phyloP scores from a whole-genome alignment of 176 grass and related monocot genomes.

The Paspalum vaginatum region DNA sequence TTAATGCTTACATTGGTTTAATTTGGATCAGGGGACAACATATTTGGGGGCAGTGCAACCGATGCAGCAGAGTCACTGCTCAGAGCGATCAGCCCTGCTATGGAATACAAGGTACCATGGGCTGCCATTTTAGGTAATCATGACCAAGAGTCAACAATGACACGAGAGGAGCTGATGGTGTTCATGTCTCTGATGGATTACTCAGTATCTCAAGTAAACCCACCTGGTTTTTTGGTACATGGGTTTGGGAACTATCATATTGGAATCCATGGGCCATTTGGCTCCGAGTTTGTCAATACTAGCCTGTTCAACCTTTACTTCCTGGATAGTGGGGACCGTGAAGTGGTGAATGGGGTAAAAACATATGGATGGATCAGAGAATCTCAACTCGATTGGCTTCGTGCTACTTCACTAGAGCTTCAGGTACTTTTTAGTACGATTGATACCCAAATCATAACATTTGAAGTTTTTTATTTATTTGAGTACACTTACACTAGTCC shows the following conservation, averaged over 20 bases:
- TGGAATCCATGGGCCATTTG: constrained; percentile 67
- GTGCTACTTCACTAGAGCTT: constrained; percentile 51
- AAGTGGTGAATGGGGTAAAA: constrained; percentile 60
- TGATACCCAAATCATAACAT: not conserved
- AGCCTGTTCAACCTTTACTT: constrained; percentile 94
- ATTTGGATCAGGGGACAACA: constrained; percentile 82
- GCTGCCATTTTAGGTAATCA: constrained; percentile 92
- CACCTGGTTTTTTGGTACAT: constrained; percentile 69
- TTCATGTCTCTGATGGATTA: constrained; percentile 95
- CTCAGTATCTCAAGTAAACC: constrained; percentile 89
- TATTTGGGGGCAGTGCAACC: constrained; percentile 88
- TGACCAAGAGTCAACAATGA: constrained; percentile 96
- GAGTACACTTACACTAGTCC: not conserved
- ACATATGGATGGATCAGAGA: constrained; percentile 95
- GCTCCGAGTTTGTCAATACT: constrained; percentile 62
- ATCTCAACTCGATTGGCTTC: constrained; percentile 82
- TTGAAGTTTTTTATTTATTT: not conserved
- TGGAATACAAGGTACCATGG: constrained; percentile 75
- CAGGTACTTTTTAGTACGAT: constrained; percentile 53
- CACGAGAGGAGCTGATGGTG: constrained; percentile 71
- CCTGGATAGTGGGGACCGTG: constrained; percentile 82
- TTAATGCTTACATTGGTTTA: constrained; percentile 28
- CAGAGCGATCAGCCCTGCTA: constrained; percentile 71
- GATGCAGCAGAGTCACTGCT: constrained; percentile 95
- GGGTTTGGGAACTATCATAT: constrained; percentile 91